Conservation (phyloP, 2,329 filamentous ascomycete genomes). For the Orbilia oligospora region DNA sequence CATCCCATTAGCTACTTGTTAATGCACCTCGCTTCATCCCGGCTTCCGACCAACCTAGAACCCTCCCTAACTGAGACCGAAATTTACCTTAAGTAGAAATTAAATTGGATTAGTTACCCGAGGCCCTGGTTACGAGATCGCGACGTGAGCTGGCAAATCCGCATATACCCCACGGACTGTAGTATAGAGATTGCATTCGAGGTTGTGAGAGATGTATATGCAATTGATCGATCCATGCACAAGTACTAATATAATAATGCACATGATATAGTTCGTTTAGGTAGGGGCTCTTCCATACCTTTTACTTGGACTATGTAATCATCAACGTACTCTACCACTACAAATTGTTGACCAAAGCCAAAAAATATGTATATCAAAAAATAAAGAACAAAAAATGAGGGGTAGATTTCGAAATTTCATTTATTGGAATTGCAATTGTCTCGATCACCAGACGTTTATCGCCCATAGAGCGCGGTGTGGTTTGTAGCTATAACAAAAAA, state of each 20-base stretch:
- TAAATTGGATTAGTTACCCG: neutral
- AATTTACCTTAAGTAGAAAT: neutral
- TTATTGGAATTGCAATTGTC: neutral
- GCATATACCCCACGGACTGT: neutral
- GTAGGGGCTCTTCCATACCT: neutral
- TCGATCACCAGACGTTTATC: conserved; percentile 13
- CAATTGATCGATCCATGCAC: neutral
- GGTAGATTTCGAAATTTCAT: too few relatives aligned
- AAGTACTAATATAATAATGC: neutral
- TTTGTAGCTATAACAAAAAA: conserved; percentile 4
- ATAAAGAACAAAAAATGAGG: neutral
- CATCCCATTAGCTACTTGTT: neutral
- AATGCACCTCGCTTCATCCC: neutral
- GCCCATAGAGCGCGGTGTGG: conserved; percentile 13
- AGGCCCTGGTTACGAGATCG: neutral
- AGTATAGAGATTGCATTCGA: neutral
- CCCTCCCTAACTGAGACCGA: neutral
- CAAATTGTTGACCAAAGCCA: neutral
- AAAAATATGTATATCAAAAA: too few relatives aligned
- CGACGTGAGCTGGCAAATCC: neutral
- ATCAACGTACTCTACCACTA: neutral
- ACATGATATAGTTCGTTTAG: neutral
- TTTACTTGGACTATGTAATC: neutral
- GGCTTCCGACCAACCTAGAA: neutral
- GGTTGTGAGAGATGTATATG: neutral